These are phyloP conservation scores for Nannizziopsis arthrosporioides DNA, from an alignment of 2,329 filamentous ascomycete species.

Conservation along the genomic window DNA sequence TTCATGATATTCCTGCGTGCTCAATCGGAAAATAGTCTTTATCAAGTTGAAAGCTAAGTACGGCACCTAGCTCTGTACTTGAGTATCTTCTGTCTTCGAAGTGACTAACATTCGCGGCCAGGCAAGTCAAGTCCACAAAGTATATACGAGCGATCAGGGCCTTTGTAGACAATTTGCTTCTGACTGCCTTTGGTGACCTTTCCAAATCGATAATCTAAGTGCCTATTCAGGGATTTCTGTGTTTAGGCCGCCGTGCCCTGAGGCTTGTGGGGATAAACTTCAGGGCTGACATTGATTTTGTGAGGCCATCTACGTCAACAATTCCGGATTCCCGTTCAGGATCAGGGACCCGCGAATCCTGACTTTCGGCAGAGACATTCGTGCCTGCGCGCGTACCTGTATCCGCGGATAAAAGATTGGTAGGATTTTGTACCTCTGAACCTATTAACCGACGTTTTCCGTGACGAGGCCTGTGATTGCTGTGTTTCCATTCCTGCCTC, in stretches of 20 bases:
- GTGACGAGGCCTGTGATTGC: conserved; percentile 26
- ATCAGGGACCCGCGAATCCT: background rate
- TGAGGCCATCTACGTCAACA: conserved; percentile 29
- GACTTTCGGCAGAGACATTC: background rate
- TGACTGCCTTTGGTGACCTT: no score
- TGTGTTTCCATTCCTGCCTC: conserved; percentile 27
- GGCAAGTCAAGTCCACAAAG: no score
- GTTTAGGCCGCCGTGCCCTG: conserved; percentile 20
- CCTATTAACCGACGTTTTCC: conserved; percentile 24
- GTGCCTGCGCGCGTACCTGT: background rate
- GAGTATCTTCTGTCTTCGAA: no score
- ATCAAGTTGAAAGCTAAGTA: no score
- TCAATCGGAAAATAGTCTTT: no score
- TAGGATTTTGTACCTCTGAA: conserved; percentile 2
- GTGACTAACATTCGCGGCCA: no score
- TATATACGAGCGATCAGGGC: no score
- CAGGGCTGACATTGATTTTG: conserved; percentile 35
- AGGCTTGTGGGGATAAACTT: conserved; percentile 36
- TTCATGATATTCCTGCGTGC: background rate
- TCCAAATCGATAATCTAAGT: no score
- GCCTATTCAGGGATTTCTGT: no score
- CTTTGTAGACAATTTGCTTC: no score
- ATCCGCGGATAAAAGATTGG: background rate
- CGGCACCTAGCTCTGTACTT: no score
- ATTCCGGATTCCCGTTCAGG: conserved; percentile 14